phyloP scores from a whole-genome alignment of 345 rosid species.

The Laguncularia racemosa region DNA sequence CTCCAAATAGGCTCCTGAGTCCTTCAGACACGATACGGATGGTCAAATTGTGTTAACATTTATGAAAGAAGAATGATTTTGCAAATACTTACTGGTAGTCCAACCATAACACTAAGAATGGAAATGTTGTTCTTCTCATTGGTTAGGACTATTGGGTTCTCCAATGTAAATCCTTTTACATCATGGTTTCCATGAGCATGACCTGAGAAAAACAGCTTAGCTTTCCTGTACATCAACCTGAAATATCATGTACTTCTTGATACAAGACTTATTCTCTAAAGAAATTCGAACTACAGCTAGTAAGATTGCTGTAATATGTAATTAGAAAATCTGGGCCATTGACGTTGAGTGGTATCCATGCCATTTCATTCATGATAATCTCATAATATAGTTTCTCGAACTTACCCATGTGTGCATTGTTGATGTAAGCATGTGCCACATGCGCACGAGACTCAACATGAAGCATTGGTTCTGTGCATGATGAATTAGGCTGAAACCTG shows the following conservation, averaged over 20 bases:
- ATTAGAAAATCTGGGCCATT: too few species aligned
- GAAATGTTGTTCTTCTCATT: conserved; percentile 60
- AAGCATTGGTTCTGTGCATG: conserved; percentile 51
- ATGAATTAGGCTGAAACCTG: conserved; percentile 44
- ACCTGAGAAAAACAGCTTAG: conserved; percentile 30
- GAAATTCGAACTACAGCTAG: too few species aligned
- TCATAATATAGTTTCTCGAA: neutral
- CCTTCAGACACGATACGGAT: conserved; percentile 26
- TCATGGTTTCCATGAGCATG: conserved; percentile 61
- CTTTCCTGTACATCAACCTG: neutral
- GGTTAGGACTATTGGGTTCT: conserved; percentile 25
- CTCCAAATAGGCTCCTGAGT: conserved; percentile 77
- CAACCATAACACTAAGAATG: conserved; percentile 78
- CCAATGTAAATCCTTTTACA: conserved; percentile 38
- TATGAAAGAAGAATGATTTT: neutral
- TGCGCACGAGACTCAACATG: conserved; percentile 58
- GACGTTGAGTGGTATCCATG: too few species aligned
- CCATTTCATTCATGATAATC: too few species aligned
- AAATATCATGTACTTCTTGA: neutral
- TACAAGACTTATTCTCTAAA: too few species aligned
- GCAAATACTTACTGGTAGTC: conserved; percentile 56
- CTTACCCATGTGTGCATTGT: conserved; percentile 42
- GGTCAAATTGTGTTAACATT: neutral
- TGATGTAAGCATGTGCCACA: conserved; percentile 59
- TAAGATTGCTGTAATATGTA: too few species aligned